Conservation (phyloP, 331 rosid species). For the Stylosanthes scabra region DNA sequence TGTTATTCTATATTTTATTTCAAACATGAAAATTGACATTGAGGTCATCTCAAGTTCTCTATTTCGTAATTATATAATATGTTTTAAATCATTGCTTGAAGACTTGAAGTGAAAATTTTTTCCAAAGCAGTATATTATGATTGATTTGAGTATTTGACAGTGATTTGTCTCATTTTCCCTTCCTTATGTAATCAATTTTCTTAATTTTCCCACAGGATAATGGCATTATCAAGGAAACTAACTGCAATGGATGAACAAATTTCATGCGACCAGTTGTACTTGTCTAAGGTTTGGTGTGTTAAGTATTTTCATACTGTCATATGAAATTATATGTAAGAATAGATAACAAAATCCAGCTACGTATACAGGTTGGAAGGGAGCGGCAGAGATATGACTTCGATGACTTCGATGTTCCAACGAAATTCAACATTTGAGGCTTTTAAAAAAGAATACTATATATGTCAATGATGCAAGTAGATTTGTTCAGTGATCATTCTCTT, state of each 20-base stretch:
- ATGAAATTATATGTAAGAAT: slow-evolving; percentile 3
- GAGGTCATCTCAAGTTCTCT: too few species aligned
- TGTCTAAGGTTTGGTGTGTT: slow-evolving; percentile 60
- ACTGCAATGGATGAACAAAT: slow-evolving; percentile 68
- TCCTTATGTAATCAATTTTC: neutral
- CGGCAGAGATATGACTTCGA: slow-evolving; percentile 76
- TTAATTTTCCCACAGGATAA: slow-evolving; percentile 53
- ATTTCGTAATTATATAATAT: too few species aligned
- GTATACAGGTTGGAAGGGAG: slow-evolving; percentile 76
- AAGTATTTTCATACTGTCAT: neutral
- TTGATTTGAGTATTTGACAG: neutral
- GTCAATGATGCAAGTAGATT: slow-evolving; percentile 9
- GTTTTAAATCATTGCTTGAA: neutral
- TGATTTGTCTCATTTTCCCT: neutral
- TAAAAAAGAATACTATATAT: neutral
- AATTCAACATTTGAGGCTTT: slow-evolving; percentile 52
- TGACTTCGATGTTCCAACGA: slow-evolving; percentile 84
- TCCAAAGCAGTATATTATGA: neutral
- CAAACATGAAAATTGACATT: too few species aligned
- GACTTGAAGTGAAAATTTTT: neutral
- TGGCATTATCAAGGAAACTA: slow-evolving; percentile 72
- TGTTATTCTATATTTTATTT: too few species aligned
- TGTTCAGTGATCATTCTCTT: neutral
- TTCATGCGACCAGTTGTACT: slow-evolving; percentile 69
- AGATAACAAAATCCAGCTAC: neutral